A percentile compares a stretch with the other conserved stretches of the same genome.
Evolutionary conservation across 2,329 filamentous ascomycete species (phyloP).

Genomic region (Chaetothyriales sp.): DNA sequence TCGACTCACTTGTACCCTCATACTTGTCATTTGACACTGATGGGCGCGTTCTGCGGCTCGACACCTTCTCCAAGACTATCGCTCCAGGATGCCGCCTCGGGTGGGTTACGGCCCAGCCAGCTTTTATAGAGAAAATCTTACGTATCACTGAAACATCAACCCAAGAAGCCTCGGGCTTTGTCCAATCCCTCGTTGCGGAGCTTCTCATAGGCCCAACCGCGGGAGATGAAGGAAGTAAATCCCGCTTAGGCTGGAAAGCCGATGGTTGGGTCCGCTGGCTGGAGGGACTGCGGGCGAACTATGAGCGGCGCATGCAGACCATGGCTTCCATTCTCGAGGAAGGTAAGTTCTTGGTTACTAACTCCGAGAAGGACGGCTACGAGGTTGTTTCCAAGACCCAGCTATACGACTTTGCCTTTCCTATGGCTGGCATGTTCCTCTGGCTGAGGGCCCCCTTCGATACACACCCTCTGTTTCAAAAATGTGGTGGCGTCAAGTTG

Average conservation of each 20-base stretch:
- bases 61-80: slow-evolving; percentile 88
- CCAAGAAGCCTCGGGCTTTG: slow-evolving; percentile 77
- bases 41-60: slow-evolving; percentile 73
- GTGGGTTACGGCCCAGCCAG: slow-evolving; percentile 77
- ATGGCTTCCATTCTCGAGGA: slow-evolving; percentile 64
- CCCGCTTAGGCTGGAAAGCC: slow-evolving; percentile 55
- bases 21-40: slow-evolving; percentile 70
- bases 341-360: slow-evolving; percentile 38
- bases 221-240: slow-evolving; percentile 37
- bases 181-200: slow-evolving; percentile 67
- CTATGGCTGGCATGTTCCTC: slow-evolving; percentile 80
- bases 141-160: slow-evolving; percentile 65
- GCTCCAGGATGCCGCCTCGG: slow-evolving; percentile 80
- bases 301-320: slow-evolving; percentile 66
- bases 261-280: slow-evolving; percentile 88
- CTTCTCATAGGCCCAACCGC: slow-evolving; percentile 51
- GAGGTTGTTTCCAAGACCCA: slow-evolving; percentile 58
- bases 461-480: slow-evolving; percentile 47
- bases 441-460: slow-evolving; percentile 56
- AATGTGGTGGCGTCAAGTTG: slow-evolving; percentile 41
- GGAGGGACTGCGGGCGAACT: slow-evolving; percentile 64
- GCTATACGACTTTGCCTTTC: slow-evolving; percentile 64
- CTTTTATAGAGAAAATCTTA: slow-evolving; percentile 55
- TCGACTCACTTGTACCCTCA: slow-evolving; percentile 70
- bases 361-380: slow-evolving; percentile 38